Evolutionary conservation across 495 filamentous ascomycete species (phyloP), one percentile per base, ranked within the genome.

Genomic region (Xylaria venustula): DNA sequence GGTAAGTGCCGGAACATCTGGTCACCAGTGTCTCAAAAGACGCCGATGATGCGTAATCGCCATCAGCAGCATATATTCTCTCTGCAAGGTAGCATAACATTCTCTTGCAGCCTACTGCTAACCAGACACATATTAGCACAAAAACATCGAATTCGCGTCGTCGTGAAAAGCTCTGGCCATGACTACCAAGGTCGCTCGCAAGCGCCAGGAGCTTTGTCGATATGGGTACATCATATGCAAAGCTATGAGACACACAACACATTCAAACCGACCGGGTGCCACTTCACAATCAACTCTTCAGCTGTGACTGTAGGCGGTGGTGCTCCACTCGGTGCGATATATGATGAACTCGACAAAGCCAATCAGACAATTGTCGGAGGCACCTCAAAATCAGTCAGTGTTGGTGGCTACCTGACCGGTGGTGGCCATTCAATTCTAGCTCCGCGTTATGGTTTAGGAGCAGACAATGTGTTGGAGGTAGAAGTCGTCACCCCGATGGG

Each of bases 111-210:
- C 19, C 20, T 25, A n/a, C 17, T 23, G 9, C 22, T 61, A 41
- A 61, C 19, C 47, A 8, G 53, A 26, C 45, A 6, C 11, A 5
- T 0, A 55, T 32, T 20, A 79, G 79, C 80, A 22, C 74, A 67
- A 19, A 62, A 77, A 42, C 69, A 86, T 46, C 83, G 85, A 52
- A 78, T 90, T 58, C 77, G 87, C 23, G 64, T 90, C 9, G 71
- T 88, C 34, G 75, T 91, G 42, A 85, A 85, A 46, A 87, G 83
- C 54, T 85, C 83, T 0, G 87, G 87, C 3, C 85, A 87, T 69
- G 85, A 85, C 57, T 78, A 79, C 66, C 69, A 81, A 26, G 85
- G 84, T 57, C 80, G 83, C 62, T 86, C 72, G 1, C 64, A 63
- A n/a, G 77, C 76, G 0, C 73, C 78, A 8, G 76, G 81, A 32